Percentiles rank a stretch among this genome's conserved stretches.
phyloP scores from a whole-genome alignment of 2,329 filamentous ascomycete species.

The Aspergillus sp. region DNA sequence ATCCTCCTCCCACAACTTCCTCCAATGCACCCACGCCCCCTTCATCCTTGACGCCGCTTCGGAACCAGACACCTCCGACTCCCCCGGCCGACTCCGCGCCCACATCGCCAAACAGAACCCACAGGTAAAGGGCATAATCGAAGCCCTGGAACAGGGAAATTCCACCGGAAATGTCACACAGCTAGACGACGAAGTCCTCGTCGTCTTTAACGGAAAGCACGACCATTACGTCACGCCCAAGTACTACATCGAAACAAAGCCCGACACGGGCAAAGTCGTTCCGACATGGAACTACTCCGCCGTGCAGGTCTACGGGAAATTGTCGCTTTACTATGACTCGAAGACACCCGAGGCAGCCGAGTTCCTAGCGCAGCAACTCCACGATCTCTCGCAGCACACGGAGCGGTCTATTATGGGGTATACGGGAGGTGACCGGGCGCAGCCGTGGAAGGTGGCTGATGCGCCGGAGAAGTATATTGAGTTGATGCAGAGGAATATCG shows the following conservation, averaged over 20 bases:
- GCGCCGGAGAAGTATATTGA: slow-evolving; percentile 60
- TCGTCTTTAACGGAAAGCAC: slow-evolving; percentile 60
- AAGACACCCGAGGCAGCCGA: slow-evolving; percentile 44
- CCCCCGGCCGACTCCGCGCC: slow-evolving; percentile 48
- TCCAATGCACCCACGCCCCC: no score
- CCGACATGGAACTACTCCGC: slow-evolving; percentile 72
- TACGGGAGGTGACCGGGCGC: slow-evolving; percentile 49
- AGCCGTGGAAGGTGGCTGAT: slow-evolving; percentile 58
- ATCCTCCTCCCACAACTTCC: no score
- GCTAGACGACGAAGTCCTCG: slow-evolving; percentile 51
- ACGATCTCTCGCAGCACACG: slow-evolving; percentile 46
- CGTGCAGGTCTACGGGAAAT: slow-evolving; percentile 62
- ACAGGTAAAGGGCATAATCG: slow-evolving; percentile 61
- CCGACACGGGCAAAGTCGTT: slow-evolving; percentile 63
- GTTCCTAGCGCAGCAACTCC: slow-evolving; percentile 50
- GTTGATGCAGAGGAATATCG: slow-evolving; percentile 58
- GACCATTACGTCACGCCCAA: slow-evolving; percentile 69
- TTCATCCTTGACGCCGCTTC: no score
- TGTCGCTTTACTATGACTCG: slow-evolving; percentile 54
- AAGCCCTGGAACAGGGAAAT: slow-evolving; percentile 31
- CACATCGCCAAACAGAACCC: slow-evolving; percentile 65
- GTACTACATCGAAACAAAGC: slow-evolving; percentile 67
- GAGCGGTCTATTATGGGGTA: slow-evolving; percentile 61
- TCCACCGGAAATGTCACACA: not conserved
- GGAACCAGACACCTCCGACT: no score